phyloP scores from a whole-genome alignment of 345 rosid species.

The Sonneratia alba region DNA sequence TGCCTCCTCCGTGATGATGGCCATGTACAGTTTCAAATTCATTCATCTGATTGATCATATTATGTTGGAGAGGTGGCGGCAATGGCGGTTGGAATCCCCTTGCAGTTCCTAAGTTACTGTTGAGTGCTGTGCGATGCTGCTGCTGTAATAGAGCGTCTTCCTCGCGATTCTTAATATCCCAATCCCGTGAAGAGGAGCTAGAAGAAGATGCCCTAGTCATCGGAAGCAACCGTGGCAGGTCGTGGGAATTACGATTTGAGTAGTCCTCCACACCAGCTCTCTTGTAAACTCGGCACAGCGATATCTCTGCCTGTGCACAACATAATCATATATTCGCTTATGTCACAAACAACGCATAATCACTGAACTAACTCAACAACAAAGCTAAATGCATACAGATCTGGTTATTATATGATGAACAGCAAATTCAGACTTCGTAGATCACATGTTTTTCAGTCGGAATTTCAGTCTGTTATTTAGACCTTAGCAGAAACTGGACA shows the following conservation, averaged over 20 bases:
- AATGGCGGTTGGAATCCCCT: neutral
- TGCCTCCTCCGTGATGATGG: neutral
- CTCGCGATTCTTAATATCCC: no score
- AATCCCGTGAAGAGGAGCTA: neutral
- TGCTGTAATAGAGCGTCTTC: neutral
- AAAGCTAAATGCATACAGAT: neutral
- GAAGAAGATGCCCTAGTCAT: conserved; percentile 2
- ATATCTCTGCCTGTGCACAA: conserved; percentile 8
- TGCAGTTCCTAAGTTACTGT: neutral
- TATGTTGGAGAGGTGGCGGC: neutral
- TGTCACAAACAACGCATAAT: neutral
- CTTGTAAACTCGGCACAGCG: conserved; percentile 7
- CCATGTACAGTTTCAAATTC: neutral
- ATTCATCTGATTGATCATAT: neutral
- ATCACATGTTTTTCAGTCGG: neutral
- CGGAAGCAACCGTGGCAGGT: conserved; percentile 1
- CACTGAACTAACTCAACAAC: no score
- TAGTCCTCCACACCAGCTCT: conserved; percentile 6
- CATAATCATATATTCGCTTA: neutral
- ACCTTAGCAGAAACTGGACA: neutral
- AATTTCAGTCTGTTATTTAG: neutral
- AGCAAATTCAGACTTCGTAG: neutral
- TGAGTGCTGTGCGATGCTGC: neutral
- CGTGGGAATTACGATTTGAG: neutral
- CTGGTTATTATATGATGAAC: neutral